Percentiles rank a stretch among this genome's conserved stretches.
phyloP scores from a whole-genome alignment of 169 alveolate species.

The Eimeria sp. region DNA sequence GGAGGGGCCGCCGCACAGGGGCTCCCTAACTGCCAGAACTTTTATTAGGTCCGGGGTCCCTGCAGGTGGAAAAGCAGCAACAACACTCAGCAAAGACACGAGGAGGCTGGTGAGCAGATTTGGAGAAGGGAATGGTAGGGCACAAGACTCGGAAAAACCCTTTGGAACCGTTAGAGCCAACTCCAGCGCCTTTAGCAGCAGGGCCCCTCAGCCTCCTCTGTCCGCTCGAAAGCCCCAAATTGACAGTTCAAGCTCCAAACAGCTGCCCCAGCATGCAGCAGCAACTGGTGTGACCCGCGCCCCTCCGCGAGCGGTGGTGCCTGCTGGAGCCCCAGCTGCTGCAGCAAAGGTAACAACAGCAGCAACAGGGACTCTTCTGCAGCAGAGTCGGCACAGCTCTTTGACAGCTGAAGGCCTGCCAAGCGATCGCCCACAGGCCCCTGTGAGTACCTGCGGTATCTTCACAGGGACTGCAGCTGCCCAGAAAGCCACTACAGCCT shows the following conservation, averaged over 20 bases:
- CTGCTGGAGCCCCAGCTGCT: slow-evolving; percentile 15
- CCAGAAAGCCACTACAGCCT: background rate
- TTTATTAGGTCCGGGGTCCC: background rate
- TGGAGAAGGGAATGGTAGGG: background rate
- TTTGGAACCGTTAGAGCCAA: background rate
- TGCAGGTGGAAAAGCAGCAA: slow-evolving; percentile 25
- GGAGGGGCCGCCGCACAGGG: background rate
- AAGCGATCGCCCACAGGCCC: background rate
- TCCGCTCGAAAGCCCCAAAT: background rate
- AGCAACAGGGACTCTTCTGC: background rate
- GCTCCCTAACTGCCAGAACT: slow-evolving; percentile 13
- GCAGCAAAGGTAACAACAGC: background rate
- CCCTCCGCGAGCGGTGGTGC: background rate
- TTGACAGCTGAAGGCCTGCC: slow-evolving; percentile 18
- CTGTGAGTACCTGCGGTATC: background rate
- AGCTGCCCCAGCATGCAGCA: background rate
- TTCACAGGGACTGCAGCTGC: background rate
- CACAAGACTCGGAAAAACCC: background rate
- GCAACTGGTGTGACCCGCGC: background rate
- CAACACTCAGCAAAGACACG: background rate
- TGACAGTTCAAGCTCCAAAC: background rate
- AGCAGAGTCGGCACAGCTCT: slow-evolving; percentile 17
- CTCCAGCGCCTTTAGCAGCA: background rate
- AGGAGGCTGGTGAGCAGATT: background rate
- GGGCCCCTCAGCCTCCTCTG: background rate